Evolutionary conservation across 1,139 yeast species (phyloP).

Genomic region (Candida anutae): DNA sequence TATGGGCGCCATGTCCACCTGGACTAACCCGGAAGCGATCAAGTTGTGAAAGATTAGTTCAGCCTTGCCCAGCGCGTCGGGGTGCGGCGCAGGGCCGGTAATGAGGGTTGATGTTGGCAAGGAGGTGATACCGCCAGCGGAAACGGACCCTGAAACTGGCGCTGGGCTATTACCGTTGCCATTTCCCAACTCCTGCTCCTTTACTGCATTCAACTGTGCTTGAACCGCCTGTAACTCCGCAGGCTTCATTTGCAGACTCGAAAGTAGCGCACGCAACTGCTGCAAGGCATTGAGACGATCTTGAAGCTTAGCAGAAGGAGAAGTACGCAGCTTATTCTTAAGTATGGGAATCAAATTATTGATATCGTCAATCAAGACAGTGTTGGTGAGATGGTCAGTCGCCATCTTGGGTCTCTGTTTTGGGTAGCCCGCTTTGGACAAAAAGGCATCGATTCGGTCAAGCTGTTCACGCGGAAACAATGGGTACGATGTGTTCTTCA

Average conservation of each 20-base stretch:
- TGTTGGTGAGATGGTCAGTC: constrained; percentile 12
- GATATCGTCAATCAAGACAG: constrained; percentile 34
- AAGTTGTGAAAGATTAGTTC: constrained; percentile 22
- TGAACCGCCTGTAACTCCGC: constrained; percentile 37
- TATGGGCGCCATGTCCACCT: constrained; percentile 34
- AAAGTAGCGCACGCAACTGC: constrained; percentile 33
- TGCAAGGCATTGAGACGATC: constrained; percentile 37
- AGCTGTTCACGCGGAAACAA: constrained; percentile 69
- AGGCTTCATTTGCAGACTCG: constrained; percentile 29
- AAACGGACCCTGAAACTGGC: constrained; percentile 4
- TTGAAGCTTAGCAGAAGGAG: constrained; percentile 18
- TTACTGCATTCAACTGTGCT: constrained; percentile 25
- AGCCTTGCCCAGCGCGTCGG: constrained; percentile 3
- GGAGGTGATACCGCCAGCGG: constrained; percentile 4
- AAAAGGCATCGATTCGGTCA: constrained; percentile 65
- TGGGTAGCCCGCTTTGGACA: constrained; percentile 37
- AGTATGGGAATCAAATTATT: constrained; percentile 34
- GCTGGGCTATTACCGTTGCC: constrained; percentile 12
- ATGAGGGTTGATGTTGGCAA: constrained; percentile 3
- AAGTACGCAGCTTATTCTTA: constrained; percentile 21
- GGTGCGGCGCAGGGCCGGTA: constrained; percentile 1
- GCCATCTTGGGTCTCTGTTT: constrained; percentile 2
- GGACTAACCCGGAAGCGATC: constrained; percentile 30
- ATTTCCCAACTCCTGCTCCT: constrained; percentile 25
- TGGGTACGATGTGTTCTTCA: constrained; percentile 55